phyloP scores from a whole-genome alignment of 164 flowering plant genomes.

The Warburgia ugandensis region DNA sequence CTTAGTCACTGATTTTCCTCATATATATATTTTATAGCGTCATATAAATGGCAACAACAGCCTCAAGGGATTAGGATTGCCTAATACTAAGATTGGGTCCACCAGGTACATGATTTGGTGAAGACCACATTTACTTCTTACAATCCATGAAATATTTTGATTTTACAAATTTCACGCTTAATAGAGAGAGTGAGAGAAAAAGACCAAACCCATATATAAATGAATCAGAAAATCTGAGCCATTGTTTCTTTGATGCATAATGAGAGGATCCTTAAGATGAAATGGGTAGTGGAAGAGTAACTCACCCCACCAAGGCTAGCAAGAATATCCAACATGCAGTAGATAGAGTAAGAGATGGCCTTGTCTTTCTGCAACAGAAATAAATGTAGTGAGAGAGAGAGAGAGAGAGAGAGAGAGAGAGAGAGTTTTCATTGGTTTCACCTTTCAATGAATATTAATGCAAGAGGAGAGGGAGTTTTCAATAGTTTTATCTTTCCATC shows the following conservation, averaged over 20 bases:
- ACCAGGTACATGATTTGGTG: no score
- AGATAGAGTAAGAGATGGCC: slow-evolving; percentile 11
- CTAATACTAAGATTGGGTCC: no score
- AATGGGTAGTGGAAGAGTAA: no score
- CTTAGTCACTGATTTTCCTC: background rate
- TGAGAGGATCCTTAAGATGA: no score
- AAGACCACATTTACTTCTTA: background rate
- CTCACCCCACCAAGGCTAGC: slow-evolving; percentile 11
- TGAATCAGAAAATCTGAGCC: background rate
- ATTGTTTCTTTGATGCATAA: no score
- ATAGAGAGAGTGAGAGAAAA: background rate
- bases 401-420: background rate
- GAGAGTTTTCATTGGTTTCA: no score
- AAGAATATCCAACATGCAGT: slow-evolving; percentile 12
- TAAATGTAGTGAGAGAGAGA: background rate
- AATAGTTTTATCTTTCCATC: slow-evolving; percentile 8
- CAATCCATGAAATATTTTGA: background rate
- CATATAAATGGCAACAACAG: no score
- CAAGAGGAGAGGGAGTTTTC: slow-evolving; percentile 10
- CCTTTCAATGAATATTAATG: slow-evolving; percentile 17
- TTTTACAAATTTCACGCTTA: background rate
- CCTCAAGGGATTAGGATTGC: no score
- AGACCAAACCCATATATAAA: background rate
- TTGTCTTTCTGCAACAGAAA: slow-evolving; percentile 10
- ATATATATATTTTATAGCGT: no score